These are phyloP conservation scores for Nigrospora oryzae DNA, from an alignment of 2,329 filamentous ascomycete species.

Conservation along the genomic window DNA sequence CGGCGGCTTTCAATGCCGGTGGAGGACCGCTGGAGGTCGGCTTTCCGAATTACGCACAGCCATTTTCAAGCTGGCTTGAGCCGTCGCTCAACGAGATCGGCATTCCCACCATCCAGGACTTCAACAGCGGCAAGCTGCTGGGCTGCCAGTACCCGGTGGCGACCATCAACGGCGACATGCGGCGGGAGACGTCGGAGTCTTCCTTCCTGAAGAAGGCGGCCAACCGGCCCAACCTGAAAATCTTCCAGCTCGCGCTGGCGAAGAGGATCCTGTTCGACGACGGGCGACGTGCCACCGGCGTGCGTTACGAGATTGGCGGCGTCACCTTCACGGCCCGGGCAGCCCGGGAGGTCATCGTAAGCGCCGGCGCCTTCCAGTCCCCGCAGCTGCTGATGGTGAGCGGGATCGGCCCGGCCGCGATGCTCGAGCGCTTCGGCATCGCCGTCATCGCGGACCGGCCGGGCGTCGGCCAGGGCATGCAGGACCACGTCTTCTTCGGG, in stretches of 20 bases:
- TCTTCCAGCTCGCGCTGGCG: constrained; percentile 25
- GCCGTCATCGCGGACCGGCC: constrained; percentile 40
- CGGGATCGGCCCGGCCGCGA: constrained; percentile 22
- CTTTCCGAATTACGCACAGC: constrained; percentile 25
- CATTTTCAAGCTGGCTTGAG: constrained; percentile 28
- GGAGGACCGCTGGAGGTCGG: constrained; percentile 14
- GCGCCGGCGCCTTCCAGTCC: constrained; percentile 26
- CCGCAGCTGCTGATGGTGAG: constrained; percentile 28
- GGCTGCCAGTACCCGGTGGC: constrained; percentile 24
- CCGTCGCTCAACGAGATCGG: constrained; percentile 31
- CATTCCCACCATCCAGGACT: constrained; percentile 24
- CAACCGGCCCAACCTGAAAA: constrained; percentile 2
- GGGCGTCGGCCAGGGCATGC: constrained; percentile 50
- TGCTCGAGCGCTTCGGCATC: constrained; percentile 29
- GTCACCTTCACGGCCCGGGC: constrained; percentile 8
- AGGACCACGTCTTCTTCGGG: constrained; percentile 32
- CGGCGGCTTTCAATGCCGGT: constrained; percentile 17
- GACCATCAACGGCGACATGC: constrained; percentile 18
- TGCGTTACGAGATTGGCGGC: constrained; percentile 11
- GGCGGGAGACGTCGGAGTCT: constrained; percentile 1
- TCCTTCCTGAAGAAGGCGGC: not conserved
- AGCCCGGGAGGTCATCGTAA: constrained; percentile 24
- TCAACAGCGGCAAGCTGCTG: constrained; percentile 31
- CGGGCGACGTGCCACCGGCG: constrained; percentile 20
- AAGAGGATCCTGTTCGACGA: constrained; percentile 34